Base-by-base conservation (phyloP, 139 green algal species). In the Chlorella sp. region DNA sequence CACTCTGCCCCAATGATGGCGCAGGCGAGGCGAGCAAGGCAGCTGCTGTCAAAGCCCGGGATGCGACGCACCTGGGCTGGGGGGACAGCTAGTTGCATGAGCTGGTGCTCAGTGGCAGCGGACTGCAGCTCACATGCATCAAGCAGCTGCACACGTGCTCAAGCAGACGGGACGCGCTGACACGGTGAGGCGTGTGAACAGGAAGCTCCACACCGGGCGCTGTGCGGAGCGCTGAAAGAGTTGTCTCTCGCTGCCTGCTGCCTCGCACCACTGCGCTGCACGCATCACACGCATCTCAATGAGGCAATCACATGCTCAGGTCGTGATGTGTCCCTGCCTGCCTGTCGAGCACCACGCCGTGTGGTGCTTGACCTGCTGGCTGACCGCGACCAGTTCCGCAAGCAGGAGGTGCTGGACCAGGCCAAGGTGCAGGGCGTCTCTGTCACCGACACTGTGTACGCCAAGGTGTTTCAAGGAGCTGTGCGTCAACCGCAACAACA, bases 351-450 rank as follows among this genome's bases (percentile, higher is more conserved):
- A 3, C 30, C 55, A 34, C 72, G 79, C 17, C 73, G 55, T 27
- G 30, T 85, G 27, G 75, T 85, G 5, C 1, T 82, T 26, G 75
- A 82, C 59, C 33, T 85, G 69, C 59, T 85, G n/a, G n/a, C n/a
- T n/a, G n/a, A n/a, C n/a, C n/a, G n/a, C n/a, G n/a, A n/a, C n/a
- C n/a, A n/a, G n/a, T n/a, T n/a, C n/a, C n/a, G n/a, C n/a, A n/a
- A n/a, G n/a, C n/a, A n/a, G n/a, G n/a, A n/a, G n/a, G n/a, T n/a
- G n/a, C n/a, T n/a, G n/a, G n/a, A n/a, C n/a, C n/a, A n/a, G n/a
- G n/a, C n/a, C n/a, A n/a, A n/a, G n/a, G n/a, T n/a, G n/a, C n/a
- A n/a, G n/a, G n/a, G n/a, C n/a, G n/a, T n/a, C n/a, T n/a, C n/a
- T n/a, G n/a, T n/a, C n/a, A n/a, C n/a, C n/a, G n/a, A n/a, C n/a